Base-by-base conservation (phyloP, 306 rosid genomes). In the Rosa persica region DNA sequence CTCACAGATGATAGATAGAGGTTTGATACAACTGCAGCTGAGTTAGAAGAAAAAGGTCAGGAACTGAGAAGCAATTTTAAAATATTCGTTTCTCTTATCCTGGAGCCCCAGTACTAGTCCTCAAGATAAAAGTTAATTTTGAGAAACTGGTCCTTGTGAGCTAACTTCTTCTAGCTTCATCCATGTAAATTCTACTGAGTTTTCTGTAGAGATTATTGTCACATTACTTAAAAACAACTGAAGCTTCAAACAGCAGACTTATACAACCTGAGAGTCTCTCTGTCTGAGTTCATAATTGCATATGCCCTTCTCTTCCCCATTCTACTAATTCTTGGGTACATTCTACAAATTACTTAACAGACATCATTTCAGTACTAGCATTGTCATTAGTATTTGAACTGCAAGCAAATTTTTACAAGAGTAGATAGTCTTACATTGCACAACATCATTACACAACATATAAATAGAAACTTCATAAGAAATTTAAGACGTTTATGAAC, bases 31-130 rank as follows among this genome's bases (percentile, higher is more conserved):
- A 42, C 47, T 43, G 27, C 7, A 58, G 61, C 42, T 48, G 75
- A 71, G 27, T 15, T 48, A 48, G 20, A 71, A 30, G 60, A 27
- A 30, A 27, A 27, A 47, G 60, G 75, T 25, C 16, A 47, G 75
- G 75, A 48, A 48, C 13, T 27, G 75, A 71, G 42, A 48, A 48
- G 61, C 75, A 47, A 70, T 47, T 70, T 70, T 6, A 3, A 25
- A 47, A 2, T 48, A 11, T 71, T 25, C 36, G 13, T 22, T 69
- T 42, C 54, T 69, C 75, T 46, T 23, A 46, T 16, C 47, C 42
- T 71, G 36, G 44, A 25, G 9, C 36, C 3, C 57, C 51, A 46
- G 12, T 34, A 46, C 52, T 42, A 60, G 38, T 23, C 43, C 72
- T 68, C 72, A 43, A 5, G 40, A 43, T 69, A 27, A 44, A 44